A percentile compares a stretch with the other conserved stretches of the same genome.
Conservation (phyloP, 768 basidiomycete species). For the Termitomyces sp. region DNA sequence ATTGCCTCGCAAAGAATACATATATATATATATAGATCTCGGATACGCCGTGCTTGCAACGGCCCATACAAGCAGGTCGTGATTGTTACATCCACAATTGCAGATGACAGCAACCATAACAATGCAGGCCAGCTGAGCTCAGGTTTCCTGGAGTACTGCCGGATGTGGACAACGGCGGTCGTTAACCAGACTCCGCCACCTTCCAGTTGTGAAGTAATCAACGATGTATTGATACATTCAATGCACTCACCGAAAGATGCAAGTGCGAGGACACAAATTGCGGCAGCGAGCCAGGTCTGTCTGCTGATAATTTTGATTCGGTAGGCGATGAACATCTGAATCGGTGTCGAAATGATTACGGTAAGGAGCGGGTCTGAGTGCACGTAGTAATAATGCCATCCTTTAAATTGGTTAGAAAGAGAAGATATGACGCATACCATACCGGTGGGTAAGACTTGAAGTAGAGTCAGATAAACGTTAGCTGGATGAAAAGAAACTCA, state of each 20-base stretch:
- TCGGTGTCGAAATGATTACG: slow-evolving; percentile 35
- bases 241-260: slow-evolving; percentile 27
- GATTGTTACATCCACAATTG: slow-evolving; percentile 36
- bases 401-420: too few species aligned
- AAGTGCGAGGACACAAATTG: slow-evolving; percentile 29
- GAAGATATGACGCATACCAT: too few species aligned
- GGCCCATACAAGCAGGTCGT: too few species aligned
- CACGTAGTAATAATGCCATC: neutral
- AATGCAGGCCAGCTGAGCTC: slow-evolving; percentile 40
- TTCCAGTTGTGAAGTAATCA: slow-evolving; percentile 4
- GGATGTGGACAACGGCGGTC: slow-evolving; percentile 26
- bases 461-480: neutral
- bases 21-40: too few species aligned
- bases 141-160: slow-evolving; percentile 34
- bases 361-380: slow-evolving; percentile 20
- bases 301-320: slow-evolving; percentile 37
- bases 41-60: too few species aligned
- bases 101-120: slow-evolving; percentile 39
- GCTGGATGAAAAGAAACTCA: slow-evolving; percentile 9
- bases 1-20: too few species aligned
- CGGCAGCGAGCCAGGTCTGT: slow-evolving; percentile 25
- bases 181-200: slow-evolving; percentile 41
- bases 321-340: slow-evolving; percentile 44
- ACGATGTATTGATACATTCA: too few species aligned
- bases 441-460: slow-evolving; percentile 22